Evolutionary conservation across 805 yeast genomes (phyloP).

Genomic region (Citeromyces nyonsensis): DNA sequence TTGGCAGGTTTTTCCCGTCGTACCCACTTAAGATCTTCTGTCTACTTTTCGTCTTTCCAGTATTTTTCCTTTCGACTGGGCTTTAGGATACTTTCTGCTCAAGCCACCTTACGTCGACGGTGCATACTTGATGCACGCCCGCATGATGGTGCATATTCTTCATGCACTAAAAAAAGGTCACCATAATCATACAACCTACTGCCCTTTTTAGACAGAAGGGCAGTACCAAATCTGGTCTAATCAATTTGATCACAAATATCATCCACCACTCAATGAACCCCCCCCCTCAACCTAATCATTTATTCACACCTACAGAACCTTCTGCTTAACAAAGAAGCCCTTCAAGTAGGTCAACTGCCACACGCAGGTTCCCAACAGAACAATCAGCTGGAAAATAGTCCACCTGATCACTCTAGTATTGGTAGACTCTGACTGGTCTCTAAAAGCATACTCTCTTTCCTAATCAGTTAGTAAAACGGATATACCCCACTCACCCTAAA

Average conservation of each 20-base stretch:
- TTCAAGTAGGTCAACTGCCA: slow-evolving; percentile 67
- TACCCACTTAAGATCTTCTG: too few species aligned
- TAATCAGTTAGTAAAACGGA: too few species aligned
- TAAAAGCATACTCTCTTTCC: slow-evolving; percentile 61
- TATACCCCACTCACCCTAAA: slow-evolving; percentile 31
- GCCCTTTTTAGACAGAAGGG: neutral
- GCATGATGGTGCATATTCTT: too few species aligned
- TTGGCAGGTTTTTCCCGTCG: too few species aligned
- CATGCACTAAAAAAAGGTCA: neutral
- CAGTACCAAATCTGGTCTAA: too few species aligned
- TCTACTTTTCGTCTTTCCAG: too few species aligned
- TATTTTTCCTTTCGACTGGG: too few species aligned
- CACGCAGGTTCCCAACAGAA: slow-evolving; percentile 49
- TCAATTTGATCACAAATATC: too few species aligned
- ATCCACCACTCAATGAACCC: neutral
- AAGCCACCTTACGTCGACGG: too few species aligned
- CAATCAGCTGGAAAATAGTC: slow-evolving; percentile 53
- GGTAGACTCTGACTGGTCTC: slow-evolving; percentile 58
- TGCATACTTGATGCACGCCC: too few species aligned
- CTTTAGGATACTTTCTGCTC: too few species aligned
- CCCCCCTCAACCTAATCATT: neutral
- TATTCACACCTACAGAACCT: slow-evolving; percentile 27
- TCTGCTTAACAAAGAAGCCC: slow-evolving; percentile 67
- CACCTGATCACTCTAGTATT: slow-evolving; percentile 59
- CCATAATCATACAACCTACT: neutral